Conservation (phyloP, 441 rosid genomes). For the Erodium trifolium region DNA sequence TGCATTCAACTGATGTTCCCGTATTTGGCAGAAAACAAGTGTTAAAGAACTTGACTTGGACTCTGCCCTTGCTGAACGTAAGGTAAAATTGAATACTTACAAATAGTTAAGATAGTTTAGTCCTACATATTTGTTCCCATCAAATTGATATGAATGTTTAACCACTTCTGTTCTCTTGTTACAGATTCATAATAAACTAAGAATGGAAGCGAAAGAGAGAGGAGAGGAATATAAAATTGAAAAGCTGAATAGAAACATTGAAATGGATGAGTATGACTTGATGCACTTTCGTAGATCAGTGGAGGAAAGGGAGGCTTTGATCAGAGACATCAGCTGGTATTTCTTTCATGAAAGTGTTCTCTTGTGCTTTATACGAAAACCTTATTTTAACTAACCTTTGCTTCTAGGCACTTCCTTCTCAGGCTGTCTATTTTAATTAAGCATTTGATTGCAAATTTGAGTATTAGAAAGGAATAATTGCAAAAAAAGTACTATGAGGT, state of each 20-base stretch:
- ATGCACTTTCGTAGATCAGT: slow-evolving; percentile 84
- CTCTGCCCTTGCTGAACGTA: slow-evolving; percentile 76
- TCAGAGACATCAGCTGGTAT: slow-evolving; percentile 94
- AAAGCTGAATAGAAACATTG: slow-evolving; percentile 66
- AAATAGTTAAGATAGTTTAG: too few species aligned
- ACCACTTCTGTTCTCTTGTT: slow-evolving; percentile 7
- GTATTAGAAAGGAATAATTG: too few species aligned
- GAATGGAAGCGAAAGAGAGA: slow-evolving; percentile 60
- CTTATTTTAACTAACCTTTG: not conserved
- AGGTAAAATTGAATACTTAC: slow-evolving; percentile 30
- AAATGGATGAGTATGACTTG: slow-evolving; percentile 90
- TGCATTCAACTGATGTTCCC: slow-evolving; percentile 18
- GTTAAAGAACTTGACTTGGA: slow-evolving; percentile 88
- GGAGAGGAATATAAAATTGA: slow-evolving; percentile 69
- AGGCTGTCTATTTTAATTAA: too few species aligned
- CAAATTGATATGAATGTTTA: too few species aligned
- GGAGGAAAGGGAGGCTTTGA: slow-evolving; percentile 90
- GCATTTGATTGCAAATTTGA: not conserved
- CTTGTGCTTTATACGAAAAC: not conserved
- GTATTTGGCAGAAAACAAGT: slow-evolving; percentile 63
- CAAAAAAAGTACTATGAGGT: too few species aligned
- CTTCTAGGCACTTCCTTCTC: not conserved
- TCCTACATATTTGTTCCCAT: too few species aligned
- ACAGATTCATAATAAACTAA: slow-evolving; percentile 64
- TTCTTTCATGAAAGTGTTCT: not conserved